These are phyloP conservation scores for Clonostachys solani DNA, from an alignment of 2,329 filamentous ascomycete genomes.

Conservation along the genomic window DNA sequence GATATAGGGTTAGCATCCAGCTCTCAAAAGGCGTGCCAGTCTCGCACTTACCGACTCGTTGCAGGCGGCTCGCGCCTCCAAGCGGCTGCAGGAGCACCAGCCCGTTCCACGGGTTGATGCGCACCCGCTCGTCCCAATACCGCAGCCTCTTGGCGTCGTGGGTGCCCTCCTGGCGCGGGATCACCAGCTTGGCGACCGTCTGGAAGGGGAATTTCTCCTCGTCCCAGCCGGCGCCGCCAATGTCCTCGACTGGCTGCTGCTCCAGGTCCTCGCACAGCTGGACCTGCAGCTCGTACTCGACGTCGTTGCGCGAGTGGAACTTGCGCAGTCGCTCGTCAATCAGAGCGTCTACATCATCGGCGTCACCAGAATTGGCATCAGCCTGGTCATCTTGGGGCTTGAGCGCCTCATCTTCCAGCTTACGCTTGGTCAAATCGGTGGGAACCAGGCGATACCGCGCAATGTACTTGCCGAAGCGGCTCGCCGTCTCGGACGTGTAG, in stretches of 20 bases:
- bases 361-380: conserved; percentile 11
- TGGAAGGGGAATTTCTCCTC: conserved; percentile 40
- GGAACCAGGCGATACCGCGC: conserved; percentile 41
- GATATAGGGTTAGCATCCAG: no score
- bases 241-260: conserved; percentile 38
- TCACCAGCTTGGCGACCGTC: conserved; percentile 29
- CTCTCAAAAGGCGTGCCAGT: no score
- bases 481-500: conserved; percentile 6
- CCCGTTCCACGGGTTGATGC: conserved; percentile 34
- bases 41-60: not conserved
- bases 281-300: conserved; percentile 37
- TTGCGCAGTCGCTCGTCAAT: conserved; percentile 30
- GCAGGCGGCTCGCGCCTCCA: conserved; percentile 27
- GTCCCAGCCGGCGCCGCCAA: conserved; percentile 35
- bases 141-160: conserved; percentile 30
- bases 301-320: conserved; percentile 29
- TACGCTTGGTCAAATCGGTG: conserved; percentile 28
- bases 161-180: conserved; percentile 25
- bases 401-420: conserved; percentile 23
- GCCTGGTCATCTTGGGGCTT: no score
- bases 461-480: conserved; percentile 38
- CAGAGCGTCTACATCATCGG: conserved; percentile 24
- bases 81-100: conserved; percentile 32
- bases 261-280: conserved; percentile 39
- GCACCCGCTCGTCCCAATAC: conserved; percentile 38